Evolutionary conservation across 2,329 filamentous ascomycete species (phyloP), one percentile per base, ranked within the genome.

Genomic region (Drechslerella dactyloides): DNA sequence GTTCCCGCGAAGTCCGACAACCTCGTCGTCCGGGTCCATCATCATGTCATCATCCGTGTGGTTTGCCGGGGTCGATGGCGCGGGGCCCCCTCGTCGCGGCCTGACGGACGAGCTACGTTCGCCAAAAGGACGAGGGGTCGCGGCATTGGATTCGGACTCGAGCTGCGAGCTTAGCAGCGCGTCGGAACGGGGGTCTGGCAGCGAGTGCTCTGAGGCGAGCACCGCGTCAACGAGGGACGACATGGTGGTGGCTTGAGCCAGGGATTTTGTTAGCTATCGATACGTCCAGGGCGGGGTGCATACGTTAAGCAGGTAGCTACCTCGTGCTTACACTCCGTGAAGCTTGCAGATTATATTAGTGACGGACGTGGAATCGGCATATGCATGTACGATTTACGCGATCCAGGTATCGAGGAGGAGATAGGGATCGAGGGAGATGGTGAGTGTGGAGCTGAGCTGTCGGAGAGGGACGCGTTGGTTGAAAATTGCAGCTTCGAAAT

Each of bases 221-320:
- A 82, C 80, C 44, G 81, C 80, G 76, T 85, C 83, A 11, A 83
- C 76, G 35, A 84, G 77, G 11, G 83, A 84, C 74, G 83, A 84
- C 83, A 85, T 85, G 70, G 64, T 78, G 76, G 57, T 37, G 24
- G 50, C 8, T 73, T 58, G 24, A 51, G 37, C 24, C 35, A 40
- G 48, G 37, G 60, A 56, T 63, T 33, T 5, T 5, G 42, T 54
- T 50, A 63, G 60, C 42, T 63, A 56, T 55, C 52, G 51, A 57
- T 54, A 30, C 5, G 17, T 23, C 2, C 19, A 44, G 35, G 40
- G 17, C 11, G 50, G 66, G 57, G 53, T 59, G 59, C 33, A 53
- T 46, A 40, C 53, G 46, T 8, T 3, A 33, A 3, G 44, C n/a
- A 54, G 40, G 37, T 55, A 54, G 40, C 24, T 55, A 27, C 27